A percentile compares a stretch with the other conserved stretches of the same genome.
phyloP scores from a whole-genome alignment of 768 basidiomycete genomes.

The Dendrothele bispora region DNA sequence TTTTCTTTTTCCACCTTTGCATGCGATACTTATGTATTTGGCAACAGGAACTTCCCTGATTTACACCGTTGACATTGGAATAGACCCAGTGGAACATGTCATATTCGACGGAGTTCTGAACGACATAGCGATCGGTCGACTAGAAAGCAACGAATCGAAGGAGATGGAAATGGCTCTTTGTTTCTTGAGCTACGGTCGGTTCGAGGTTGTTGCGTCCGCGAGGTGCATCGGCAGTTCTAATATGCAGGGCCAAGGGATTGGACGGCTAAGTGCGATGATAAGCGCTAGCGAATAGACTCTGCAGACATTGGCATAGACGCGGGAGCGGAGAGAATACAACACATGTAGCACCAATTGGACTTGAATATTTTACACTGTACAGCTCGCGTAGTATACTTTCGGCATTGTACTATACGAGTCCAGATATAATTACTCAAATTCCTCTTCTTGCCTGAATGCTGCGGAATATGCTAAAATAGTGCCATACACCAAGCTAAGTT shows the following conservation, averaged over 20 bases:
- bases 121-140: constrained; percentile 62
- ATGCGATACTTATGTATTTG: not conserved
- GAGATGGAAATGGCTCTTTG: constrained; percentile 60
- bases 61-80: constrained; percentile 52
- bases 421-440: constrained; percentile 56
- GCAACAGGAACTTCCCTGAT: constrained; percentile 50
- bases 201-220: constrained; percentile 50
- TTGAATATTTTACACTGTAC: constrained; percentile 3
- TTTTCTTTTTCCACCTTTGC: no score
- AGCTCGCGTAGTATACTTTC: constrained; percentile 6
- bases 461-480: constrained; percentile 89
- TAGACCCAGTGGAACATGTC: constrained; percentile 63
- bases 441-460: constrained; percentile 77
- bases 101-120: constrained; percentile 67
- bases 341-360: not conserved
- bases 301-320: not conserved
- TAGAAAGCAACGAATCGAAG: constrained; percentile 53
- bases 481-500: constrained; percentile 81
- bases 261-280: constrained; percentile 40
- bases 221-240: constrained; percentile 23
- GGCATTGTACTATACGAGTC: not conserved
- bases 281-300: constrained; percentile 5
- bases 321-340: no score
- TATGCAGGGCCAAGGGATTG: constrained; percentile 30
- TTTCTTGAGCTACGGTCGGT: constrained; percentile 72